Conservation (phyloP, 768 basidiomycete species). For the Inosperma sp. region DNA sequence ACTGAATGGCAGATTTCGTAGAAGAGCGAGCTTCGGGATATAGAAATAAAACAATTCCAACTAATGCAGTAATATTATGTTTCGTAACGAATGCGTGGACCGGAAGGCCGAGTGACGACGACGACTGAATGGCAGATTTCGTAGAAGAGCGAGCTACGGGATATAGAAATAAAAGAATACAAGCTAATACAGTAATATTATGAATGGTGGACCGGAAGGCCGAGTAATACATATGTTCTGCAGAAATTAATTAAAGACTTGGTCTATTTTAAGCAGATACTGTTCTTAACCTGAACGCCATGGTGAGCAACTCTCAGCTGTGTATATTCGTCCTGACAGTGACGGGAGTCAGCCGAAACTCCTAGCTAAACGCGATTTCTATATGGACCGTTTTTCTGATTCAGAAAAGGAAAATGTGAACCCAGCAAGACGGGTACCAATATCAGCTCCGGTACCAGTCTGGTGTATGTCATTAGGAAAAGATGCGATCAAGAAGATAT, state of each 20-base stretch:
- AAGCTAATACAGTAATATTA: background rate
- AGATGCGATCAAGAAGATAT: constrained; percentile 16
- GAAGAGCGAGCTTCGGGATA: background rate
- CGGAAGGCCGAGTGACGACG: too few species aligned
- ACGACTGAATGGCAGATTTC: constrained; percentile 19
- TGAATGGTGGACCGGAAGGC: too few species aligned
- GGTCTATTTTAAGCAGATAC: too few species aligned
- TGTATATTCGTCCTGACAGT: too few species aligned
- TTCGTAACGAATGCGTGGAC: too few species aligned
- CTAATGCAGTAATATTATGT: background rate
- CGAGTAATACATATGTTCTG: too few species aligned
- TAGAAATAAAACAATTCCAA: background rate
- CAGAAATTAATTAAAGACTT: too few species aligned
- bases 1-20: background rate
- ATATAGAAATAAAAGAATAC: background rate
- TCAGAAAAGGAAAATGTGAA: background rate
- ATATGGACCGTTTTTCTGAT: too few species aligned
- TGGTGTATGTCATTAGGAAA: constrained; percentile 18
- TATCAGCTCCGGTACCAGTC: constrained; percentile 21
- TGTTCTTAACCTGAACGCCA: too few species aligned
- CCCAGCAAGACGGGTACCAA: constrained; percentile 8
- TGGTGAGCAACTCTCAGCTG: too few species aligned
- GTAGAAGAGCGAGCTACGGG: background rate
- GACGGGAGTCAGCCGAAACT: too few species aligned
- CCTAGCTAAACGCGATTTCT: too few species aligned